Conservation (phyloP, 2,329 filamentous ascomycete genomes). For the Elsinoe arachidis region DNA sequence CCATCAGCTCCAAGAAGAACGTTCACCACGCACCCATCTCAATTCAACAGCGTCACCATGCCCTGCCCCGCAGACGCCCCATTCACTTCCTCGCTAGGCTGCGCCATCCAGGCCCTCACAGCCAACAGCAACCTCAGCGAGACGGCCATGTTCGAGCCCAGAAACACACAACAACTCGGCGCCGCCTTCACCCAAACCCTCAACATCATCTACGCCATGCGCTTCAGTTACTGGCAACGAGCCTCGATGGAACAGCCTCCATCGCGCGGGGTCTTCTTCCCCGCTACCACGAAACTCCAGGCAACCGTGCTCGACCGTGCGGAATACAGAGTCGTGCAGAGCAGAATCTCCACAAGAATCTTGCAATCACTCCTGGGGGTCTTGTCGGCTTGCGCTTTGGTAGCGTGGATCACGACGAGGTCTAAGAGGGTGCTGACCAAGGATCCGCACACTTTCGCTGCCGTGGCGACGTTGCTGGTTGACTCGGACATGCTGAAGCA, state of each 20-base stretch:
- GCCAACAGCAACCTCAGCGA: background rate
- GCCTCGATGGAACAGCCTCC: background rate
- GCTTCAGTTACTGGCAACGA: background rate
- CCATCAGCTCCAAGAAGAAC: background rate
- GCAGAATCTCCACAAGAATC: background rate
- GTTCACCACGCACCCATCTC: background rate
- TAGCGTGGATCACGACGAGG: background rate
- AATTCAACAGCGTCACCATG: background rate
- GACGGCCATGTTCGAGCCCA: background rate
- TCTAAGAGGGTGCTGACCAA: constrained; percentile 19
- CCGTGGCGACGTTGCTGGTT: constrained; percentile 20
- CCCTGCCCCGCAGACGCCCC: background rate
- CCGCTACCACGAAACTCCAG: background rate
- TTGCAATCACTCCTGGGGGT: background rate
- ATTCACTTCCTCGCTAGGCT: background rate
- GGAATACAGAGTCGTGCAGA: background rate
- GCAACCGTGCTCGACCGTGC: background rate
- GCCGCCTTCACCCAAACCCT: background rate
- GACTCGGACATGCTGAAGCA: constrained; percentile 18
- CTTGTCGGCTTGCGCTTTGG: background rate
- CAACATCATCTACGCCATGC: background rate
- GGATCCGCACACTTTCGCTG: constrained; percentile 24
- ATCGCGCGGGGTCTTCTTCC: background rate
- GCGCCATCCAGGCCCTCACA: background rate
- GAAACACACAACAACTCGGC: background rate